Conservation (phyloP, 176 grass and related monocot species). For the Phragmites australis region DNA sequence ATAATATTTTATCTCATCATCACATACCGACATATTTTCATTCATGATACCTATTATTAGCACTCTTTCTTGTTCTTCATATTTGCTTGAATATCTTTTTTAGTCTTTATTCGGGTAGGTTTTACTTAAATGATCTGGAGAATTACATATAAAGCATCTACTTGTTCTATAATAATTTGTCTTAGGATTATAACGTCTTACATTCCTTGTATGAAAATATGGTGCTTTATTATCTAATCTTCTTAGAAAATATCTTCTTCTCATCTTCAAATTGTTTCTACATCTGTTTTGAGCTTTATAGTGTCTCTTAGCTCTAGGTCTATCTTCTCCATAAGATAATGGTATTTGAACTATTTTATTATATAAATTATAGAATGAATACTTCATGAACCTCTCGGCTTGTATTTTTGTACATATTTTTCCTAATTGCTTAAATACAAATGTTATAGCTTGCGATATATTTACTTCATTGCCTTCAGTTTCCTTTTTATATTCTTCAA, state of each 20-base stretch:
- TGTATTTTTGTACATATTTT: not conserved
- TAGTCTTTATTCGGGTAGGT: not conserved
- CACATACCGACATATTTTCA: too few species aligned
- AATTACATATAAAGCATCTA: not conserved
- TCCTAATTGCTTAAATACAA: not conserved
- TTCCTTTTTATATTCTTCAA: not conserved
- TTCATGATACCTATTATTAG: too few species aligned
- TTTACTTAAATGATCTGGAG: not conserved
- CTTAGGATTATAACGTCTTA: not conserved
- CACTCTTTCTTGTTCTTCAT: too few species aligned
- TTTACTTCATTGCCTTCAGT: not conserved
- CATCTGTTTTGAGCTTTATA: not conserved
- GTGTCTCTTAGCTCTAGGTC: not conserved
- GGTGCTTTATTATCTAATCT: not conserved
- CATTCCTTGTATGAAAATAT: not conserved
- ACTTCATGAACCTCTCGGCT: not conserved
- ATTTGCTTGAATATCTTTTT: not conserved
- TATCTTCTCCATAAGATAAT: not conserved
- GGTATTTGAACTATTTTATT: not conserved
- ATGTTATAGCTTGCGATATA: not conserved
- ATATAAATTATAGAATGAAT: not conserved
- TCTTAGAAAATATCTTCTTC: not conserved
- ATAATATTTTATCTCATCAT: too few species aligned
- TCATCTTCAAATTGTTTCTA: not conserved
- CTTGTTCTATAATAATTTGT: not conserved